Base-by-base conservation (phyloP, 495 filamentous ascomycete genomes). In the Penicillium angulare region DNA sequence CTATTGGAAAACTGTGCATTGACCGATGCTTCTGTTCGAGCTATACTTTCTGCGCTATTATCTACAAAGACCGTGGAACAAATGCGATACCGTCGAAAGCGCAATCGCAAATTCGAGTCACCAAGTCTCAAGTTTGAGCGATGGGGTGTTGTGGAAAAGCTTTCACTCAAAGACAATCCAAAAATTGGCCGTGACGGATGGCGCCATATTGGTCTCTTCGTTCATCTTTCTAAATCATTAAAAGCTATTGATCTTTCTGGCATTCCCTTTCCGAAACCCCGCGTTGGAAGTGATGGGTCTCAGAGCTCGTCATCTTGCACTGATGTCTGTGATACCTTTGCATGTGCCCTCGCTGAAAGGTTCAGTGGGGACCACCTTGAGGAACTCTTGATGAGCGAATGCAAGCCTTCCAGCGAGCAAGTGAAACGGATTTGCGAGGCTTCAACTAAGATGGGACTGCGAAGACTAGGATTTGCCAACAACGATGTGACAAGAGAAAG, bases 171-270 rank as follows among this genome's bases (percentile, higher is more conserved):
- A 65, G 86, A 92, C 61, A 95, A 95, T 60, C 72, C 79, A 1
- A 92, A 89, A 59, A 88, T 97, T 48, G 85, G 86, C 7, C 71
- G 76, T 2, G 89, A 92, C 45, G 93, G 93, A 23, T 98, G 93
- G 93, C 86, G 84, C 59, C 86, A 97, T 57, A 88, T 98, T 31
- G 85, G 85, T 47, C 75, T 95, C 7, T 98, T 98, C 63, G 74
- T 96, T 18, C 86, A 96, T 63, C 85, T 97, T 67, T 96, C 88
- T 40, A 84, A 83, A 50, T 91, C 90, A 7, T 69, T 98, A 26
- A 92, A 89, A 66, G 87, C 81, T 8, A 79, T 97, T 21, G 93
- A 97, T 66, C 60, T 97, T 20, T 90, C 89, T 2, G 86, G 88
- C 57, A 85, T 95, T 55, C 82, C 80, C n/a, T 90, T 97, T 49